Percentiles rank a stretch among this genome's conserved stretches.
These are phyloP conservation scores for Chaetomium sp. DNA, from an alignment of 2,329 filamentous ascomycete species.

Conservation along the genomic window DNA sequence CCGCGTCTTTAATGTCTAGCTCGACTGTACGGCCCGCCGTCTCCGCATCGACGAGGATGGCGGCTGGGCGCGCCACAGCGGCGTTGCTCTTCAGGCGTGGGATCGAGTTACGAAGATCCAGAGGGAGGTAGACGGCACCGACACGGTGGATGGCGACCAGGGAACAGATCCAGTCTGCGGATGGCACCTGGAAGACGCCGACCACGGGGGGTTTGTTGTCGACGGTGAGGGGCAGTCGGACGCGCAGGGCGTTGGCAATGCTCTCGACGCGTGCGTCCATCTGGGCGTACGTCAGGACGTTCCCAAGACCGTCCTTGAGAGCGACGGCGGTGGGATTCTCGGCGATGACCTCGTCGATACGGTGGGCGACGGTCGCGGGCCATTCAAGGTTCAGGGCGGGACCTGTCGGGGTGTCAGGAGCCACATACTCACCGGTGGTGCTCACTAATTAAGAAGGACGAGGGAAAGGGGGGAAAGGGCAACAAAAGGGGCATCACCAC, in stretches of 20 bases:
- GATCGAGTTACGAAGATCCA: conserved; percentile 39
- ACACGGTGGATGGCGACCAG: conserved; percentile 33
- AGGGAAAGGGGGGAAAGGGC: neutral
- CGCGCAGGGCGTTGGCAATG: conserved; percentile 6
- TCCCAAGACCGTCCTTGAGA: conserved; percentile 16
- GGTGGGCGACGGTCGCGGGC: conserved; percentile 16
- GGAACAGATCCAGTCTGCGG: neutral
- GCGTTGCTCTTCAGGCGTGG: conserved; percentile 38
- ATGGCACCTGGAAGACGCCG: neutral
- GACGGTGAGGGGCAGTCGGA: conserved; percentile 16
- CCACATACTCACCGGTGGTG: neutral
- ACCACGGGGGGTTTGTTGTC: neutral
- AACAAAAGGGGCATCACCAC: neutral
- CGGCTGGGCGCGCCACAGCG: conserved; percentile 36
- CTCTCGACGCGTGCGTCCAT: conserved; percentile 11
- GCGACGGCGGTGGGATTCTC: conserved; percentile 12
- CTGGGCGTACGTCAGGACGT: conserved; percentile 7
- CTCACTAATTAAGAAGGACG: neutral
- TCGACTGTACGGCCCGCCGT: neutral
- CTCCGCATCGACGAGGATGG: conserved; percentile 35
- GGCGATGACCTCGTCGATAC: conserved; percentile 14
- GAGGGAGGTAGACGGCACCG: conserved; percentile 39
- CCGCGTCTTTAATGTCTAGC: neutral
- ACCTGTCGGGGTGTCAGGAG: neutral
- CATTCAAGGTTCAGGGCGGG: conserved; percentile 11